Evolutionary conservation across 768 basidiomycete species (phyloP).

Genomic region (Tylopilus plumbeoviolaceoides): DNA sequence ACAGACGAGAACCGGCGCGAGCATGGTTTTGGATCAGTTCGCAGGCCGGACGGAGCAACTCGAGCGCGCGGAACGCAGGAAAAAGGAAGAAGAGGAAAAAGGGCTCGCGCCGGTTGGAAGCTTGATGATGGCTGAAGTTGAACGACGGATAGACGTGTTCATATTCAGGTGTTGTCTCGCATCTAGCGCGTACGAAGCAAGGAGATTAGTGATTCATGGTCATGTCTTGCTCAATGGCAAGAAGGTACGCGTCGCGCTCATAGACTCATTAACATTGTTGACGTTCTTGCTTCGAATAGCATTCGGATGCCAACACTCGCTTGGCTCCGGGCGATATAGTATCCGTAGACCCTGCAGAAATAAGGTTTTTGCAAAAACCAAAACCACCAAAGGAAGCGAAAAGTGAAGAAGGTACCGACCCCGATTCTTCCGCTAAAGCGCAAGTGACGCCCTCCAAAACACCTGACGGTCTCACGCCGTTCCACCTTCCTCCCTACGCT

Average conservation of each 20-base stretch:
- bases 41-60: constrained; percentile 47
- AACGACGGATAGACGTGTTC: constrained; percentile 89
- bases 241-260: constrained; percentile 51
- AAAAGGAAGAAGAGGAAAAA: constrained; percentile 50
- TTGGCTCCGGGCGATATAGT: constrained; percentile 94
- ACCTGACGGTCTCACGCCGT: constrained; percentile 51
- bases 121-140: constrained; percentile 94
- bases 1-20: constrained; percentile 35
- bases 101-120: constrained; percentile 88
- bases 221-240: constrained; percentile 86
- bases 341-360: constrained; percentile 76
- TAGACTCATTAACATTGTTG: neutral
- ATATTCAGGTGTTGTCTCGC: constrained; percentile 88
- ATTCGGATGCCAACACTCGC: constrained; percentile 79
- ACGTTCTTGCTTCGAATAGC: constrained; percentile 40
- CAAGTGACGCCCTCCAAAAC: neutral
- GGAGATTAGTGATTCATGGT: constrained; percentile 81
- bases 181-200: constrained; percentile 85
- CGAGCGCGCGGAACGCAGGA: constrained; percentile 41
- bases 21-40: constrained; percentile 49
- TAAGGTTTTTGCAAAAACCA: constrained; percentile 61
- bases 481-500: constrained; percentile 82
- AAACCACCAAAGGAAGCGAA: constrained; percentile 15
- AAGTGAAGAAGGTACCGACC: neutral
- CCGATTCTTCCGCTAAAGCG: neutral